Evolutionary conservation across 2,329 filamentous ascomycete species (phyloP).

Genomic region (Pezizomycotina sp.): DNA sequence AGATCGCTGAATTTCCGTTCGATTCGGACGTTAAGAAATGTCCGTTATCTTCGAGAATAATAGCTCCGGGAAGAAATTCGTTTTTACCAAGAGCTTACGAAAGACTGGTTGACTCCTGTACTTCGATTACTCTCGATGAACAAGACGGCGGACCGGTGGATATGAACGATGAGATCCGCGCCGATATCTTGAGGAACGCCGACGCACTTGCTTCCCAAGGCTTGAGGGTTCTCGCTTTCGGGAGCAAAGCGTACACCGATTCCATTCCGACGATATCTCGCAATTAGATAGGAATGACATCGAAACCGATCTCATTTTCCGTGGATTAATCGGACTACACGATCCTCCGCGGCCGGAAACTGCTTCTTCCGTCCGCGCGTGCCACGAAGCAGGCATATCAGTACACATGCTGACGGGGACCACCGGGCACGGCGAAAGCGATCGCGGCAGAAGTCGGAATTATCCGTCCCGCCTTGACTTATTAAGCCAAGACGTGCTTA

Average conservation of each 20-base stretch:
- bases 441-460: conserved; percentile 70
- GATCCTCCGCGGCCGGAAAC: conserved; percentile 74
- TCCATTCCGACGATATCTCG: conserved; percentile 30
- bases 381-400: conserved; percentile 55
- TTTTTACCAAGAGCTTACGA: conserved; percentile 56
- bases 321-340: conserved; percentile 73
- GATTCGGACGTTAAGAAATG: conserved; percentile 65
- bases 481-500: conserved; percentile 46
- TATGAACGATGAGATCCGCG: conserved; percentile 31
- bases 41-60: conserved; percentile 45
- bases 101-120: conserved; percentile 48
- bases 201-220: conserved; percentile 49
- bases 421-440: conserved; percentile 58
- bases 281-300: conserved; percentile 43
- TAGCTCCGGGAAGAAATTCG: conserved; percentile 30
- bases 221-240: conserved; percentile 52
- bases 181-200: conserved; percentile 49
- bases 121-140: conserved; percentile 34
- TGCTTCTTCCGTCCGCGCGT: conserved; percentile 51
- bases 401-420: conserved; percentile 79
- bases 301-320: conserved; percentile 52
- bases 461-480: conserved; percentile 46
- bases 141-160: conserved; percentile 28
- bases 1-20: conserved; percentile 54
- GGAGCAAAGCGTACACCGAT: conserved; percentile 33